These are phyloP conservation scores for Starmera caribaea DNA, from an alignment of 805 yeast species.

Conservation along the genomic window DNA sequence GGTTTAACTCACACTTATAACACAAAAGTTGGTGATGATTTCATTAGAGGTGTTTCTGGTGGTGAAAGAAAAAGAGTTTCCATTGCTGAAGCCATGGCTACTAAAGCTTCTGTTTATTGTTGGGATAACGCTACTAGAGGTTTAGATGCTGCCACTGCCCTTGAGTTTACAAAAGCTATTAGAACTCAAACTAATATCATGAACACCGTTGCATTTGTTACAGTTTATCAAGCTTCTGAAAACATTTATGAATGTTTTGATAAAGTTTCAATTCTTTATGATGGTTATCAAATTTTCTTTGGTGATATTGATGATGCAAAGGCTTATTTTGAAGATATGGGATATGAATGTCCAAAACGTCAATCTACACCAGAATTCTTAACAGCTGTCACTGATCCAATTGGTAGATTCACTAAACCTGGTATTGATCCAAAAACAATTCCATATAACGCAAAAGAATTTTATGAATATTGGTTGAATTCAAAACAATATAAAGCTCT, in stretches of 20 bases:
- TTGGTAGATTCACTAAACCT: slow-evolving; percentile 38
- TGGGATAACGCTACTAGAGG: slow-evolving; percentile 87
- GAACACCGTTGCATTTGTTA: slow-evolving; percentile 49
- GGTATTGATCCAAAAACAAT: slow-evolving; percentile 39
- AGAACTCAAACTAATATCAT: slow-evolving; percentile 49
- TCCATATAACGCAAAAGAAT: slow-evolving; percentile 55
- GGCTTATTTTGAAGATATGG: slow-evolving; percentile 53
- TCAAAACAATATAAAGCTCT: slow-evolving; percentile 38
- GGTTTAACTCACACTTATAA: slow-evolving; percentile 52
- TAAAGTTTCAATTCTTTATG: slow-evolving; percentile 49
- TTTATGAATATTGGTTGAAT: slow-evolving; percentile 46
- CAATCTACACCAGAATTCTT: slow-evolving; percentile 66
- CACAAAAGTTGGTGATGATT: slow-evolving; percentile 53
- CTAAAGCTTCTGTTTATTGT: slow-evolving; percentile 54
- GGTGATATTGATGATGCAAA: slow-evolving; percentile 51
- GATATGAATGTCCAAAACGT: slow-evolving; percentile 52
- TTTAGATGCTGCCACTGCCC: slow-evolving; percentile 75
- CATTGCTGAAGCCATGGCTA: slow-evolving; percentile 65
- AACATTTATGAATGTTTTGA: slow-evolving; percentile 57
- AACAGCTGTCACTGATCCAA: slow-evolving; percentile 61
- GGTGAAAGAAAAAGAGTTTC: slow-evolving; percentile 84
- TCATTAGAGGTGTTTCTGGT: slow-evolving; percentile 69
- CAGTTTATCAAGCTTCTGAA: slow-evolving; percentile 63
- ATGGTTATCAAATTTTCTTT: slow-evolving; percentile 52
- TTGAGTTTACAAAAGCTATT: slow-evolving; percentile 60